Evolutionary conservation across 2,329 filamentous ascomycete genomes (phyloP).

Genomic region (Rosellinia necatrix): DNA sequence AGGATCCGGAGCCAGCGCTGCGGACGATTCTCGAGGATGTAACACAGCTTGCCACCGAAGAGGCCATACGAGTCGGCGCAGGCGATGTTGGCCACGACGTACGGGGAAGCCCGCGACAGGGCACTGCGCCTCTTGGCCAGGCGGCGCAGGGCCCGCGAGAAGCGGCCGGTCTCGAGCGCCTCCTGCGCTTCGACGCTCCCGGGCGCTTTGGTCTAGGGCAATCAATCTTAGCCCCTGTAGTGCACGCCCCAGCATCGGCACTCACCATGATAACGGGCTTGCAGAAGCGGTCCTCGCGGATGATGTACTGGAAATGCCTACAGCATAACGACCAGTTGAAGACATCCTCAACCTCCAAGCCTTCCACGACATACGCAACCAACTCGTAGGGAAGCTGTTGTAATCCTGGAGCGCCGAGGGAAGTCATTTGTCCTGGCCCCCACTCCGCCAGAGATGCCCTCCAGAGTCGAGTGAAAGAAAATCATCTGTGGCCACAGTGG

Average conservation of each 20-base stretch:
- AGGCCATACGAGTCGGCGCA: slow-evolving; percentile 67
- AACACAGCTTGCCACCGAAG: slow-evolving; percentile 66
- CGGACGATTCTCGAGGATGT: slow-evolving; percentile 53
- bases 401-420: slow-evolving; percentile 27
- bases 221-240: slow-evolving; percentile 33
- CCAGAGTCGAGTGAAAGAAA: slow-evolving; percentile 6
- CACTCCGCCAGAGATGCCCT: slow-evolving; percentile 19
- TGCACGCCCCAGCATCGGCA: no score
- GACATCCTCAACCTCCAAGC: slow-evolving; percentile 62
- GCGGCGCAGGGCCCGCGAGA: slow-evolving; percentile 60
- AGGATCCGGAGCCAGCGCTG: slow-evolving; percentile 57
- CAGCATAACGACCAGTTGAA: slow-evolving; percentile 60
- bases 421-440: slow-evolving; percentile 20
- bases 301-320: slow-evolving; percentile 53
- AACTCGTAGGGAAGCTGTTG: slow-evolving; percentile 64
- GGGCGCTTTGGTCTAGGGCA: slow-evolving; percentile 41
- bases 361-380: slow-evolving; percentile 60
- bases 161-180: slow-evolving; percentile 42
- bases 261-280: slow-evolving; percentile 62
- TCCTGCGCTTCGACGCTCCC: slow-evolving; percentile 41
- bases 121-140: slow-evolving; percentile 65
- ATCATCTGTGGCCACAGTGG: slow-evolving; percentile 10
- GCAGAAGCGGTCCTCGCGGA: slow-evolving; percentile 61
- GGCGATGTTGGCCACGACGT: slow-evolving; percentile 62
- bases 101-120: slow-evolving; percentile 65